phyloP scores from a whole-genome alignment of 129 eudicot species.

The Flaveria ramosissima region DNA sequence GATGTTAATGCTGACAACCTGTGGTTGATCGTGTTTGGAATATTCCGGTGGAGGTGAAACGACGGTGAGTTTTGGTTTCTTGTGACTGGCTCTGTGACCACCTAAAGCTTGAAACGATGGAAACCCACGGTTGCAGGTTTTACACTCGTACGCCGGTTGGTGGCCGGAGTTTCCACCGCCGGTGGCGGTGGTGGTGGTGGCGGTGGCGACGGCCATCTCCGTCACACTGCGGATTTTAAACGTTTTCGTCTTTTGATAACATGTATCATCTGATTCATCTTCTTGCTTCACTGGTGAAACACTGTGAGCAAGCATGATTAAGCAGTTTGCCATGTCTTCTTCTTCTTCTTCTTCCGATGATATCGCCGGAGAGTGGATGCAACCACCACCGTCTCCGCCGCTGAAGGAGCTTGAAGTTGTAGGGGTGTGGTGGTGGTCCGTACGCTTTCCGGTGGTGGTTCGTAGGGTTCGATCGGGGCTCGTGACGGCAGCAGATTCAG shows the following conservation, averaged over 20 bases:
- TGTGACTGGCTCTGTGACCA: conserved; percentile 50
- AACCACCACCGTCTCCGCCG: conserved; percentile 18
- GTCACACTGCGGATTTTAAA: conserved; percentile 31
- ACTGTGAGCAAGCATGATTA: conserved; percentile 39
- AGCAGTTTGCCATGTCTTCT: conserved; percentile 50
- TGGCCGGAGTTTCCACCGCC: conserved; percentile 9
- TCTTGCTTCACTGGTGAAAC: conserved; percentile 19
- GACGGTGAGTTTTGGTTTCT: conserved; percentile 31
- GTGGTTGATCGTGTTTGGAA: too few species aligned
- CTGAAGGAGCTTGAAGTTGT: conserved; percentile 33
- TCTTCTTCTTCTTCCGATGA: conserved; percentile 45
- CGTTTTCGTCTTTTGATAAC: conserved; percentile 19
- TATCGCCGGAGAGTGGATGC: too few species aligned
- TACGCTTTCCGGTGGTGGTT: too few species aligned
- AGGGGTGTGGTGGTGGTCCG: too few species aligned
- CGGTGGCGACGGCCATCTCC: conserved; percentile 20
- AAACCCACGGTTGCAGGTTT: conserved; percentile 39
- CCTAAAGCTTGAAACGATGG: conserved; percentile 50
- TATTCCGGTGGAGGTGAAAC: conserved; percentile 15
- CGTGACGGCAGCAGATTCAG: too few species aligned
- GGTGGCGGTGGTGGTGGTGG: not conserved
- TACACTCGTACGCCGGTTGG: conserved; percentile 34
- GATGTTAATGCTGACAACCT: too few species aligned
- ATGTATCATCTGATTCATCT: not conserved
- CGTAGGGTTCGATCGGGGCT: too few species aligned